Evolutionary conservation across 1,139 yeast species (phyloP).

Genomic region (Hyphopichia pseudoburtonii): DNA sequence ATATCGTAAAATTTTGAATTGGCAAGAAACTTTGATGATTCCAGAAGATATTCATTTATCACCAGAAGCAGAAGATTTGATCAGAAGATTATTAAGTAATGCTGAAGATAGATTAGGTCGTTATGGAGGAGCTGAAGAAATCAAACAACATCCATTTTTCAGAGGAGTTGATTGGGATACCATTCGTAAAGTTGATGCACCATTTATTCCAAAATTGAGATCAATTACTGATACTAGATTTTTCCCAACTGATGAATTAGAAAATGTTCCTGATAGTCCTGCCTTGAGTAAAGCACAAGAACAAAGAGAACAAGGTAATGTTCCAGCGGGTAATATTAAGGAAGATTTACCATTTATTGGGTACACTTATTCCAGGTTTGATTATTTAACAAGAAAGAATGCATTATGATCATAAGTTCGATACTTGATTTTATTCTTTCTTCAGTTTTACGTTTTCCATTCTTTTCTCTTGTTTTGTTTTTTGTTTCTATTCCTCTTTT

Average conservation of each 20-base stretch:
- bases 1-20: constrained; percentile 87
- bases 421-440: neutral
- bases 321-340: constrained; percentile 51
- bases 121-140: constrained; percentile 90
- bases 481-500: neutral
- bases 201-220: constrained; percentile 63
- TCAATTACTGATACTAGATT: constrained; percentile 95
- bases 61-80: constrained; percentile 91
- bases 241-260: constrained; percentile 97
- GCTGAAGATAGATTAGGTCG: constrained; percentile 89
- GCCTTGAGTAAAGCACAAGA: constrained; percentile 72
- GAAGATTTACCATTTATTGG: constrained; percentile 96
- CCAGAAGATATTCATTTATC: constrained; percentile 96
- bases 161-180: constrained; percentile 97
- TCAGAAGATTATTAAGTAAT: constrained; percentile 75
- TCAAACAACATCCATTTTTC: constrained; percentile 90
- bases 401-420: constrained; percentile 57
- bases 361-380: constrained; percentile 92
- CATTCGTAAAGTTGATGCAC: constrained; percentile 91
- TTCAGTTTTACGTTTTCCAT: no score
- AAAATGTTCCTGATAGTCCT: constrained; percentile 94
- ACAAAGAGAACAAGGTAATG: constrained; percentile 45
- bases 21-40: constrained; percentile 90
- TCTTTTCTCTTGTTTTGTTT: no score
- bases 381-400: constrained; percentile 83